These are phyloP conservation scores for Mrakia gelida DNA, from an alignment of 768 basidiomycete genomes.

Conservation along the genomic window DNA sequence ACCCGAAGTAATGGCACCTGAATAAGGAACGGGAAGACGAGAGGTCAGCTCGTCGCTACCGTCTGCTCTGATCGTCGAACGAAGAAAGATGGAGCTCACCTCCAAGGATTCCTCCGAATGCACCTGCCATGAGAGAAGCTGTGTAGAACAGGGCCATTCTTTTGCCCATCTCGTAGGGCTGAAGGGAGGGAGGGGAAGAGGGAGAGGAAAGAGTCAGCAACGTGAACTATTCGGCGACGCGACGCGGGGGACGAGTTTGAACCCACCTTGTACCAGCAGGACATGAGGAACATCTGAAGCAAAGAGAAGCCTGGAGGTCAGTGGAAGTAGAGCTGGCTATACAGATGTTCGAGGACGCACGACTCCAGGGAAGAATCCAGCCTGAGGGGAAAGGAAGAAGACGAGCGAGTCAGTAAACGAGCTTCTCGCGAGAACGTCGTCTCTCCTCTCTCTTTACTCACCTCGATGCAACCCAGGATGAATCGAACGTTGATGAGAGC, in stretches of 20 bases:
- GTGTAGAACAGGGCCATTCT: slow-evolving; percentile 44
- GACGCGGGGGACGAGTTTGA: not conserved
- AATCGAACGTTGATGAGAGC: slow-evolving; percentile 5
- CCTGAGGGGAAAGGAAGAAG: slow-evolving; percentile 9
- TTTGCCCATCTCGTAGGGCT: slow-evolving; percentile 43
- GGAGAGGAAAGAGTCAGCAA: not conserved
- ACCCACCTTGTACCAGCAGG: slow-evolving; percentile 38
- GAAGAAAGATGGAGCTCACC: not conserved
- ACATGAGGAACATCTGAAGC: not conserved
- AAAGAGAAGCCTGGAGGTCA: slow-evolving; percentile 41
- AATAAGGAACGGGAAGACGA: slow-evolving; percentile 39
- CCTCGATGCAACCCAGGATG: slow-evolving; percentile 42
- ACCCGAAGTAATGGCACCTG: slow-evolving; percentile 41
- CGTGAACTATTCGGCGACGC: not conserved
- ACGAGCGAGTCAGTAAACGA: too few species aligned
- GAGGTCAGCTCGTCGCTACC: not conserved
- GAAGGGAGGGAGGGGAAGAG: slow-evolving; percentile 21
- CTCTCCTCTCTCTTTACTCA: too few species aligned
- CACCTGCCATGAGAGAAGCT: slow-evolving; percentile 42
- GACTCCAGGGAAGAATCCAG: slow-evolving; percentile 42
- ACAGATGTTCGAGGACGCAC: slow-evolving; percentile 33
- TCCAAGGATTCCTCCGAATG: slow-evolving; percentile 35
- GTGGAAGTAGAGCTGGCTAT: too few species aligned
- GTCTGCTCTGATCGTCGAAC: not conserved
- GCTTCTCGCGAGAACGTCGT: too few species aligned